Percentiles rank a stretch among this genome's conserved stretches.
Evolutionary conservation across 495 filamentous ascomycete genomes (phyloP).

Genomic region (Penicillium cataractarum): DNA sequence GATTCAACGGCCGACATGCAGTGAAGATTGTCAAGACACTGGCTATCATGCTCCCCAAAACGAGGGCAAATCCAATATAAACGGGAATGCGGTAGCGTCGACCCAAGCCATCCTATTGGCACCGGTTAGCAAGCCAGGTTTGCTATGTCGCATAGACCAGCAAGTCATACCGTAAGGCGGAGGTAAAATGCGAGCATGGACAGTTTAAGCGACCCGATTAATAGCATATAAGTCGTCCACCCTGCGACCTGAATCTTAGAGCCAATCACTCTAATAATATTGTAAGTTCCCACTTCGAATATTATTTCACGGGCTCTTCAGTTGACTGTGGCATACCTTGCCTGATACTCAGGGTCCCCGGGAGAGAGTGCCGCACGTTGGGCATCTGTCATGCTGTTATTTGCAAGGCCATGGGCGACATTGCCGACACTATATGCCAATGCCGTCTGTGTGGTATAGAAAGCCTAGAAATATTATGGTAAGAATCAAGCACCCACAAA

Average conservation of each 20-base stretch:
- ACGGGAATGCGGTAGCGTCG: conserved; percentile 46
- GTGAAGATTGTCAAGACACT: conserved; percentile 51
- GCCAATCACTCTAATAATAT: conserved; percentile 41
- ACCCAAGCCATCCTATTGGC: conserved; percentile 37
- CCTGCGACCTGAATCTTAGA: conserved; percentile 58
- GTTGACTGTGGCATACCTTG: conserved; percentile 22
- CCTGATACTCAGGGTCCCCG: conserved; percentile 37
- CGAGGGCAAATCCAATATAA: conserved; percentile 48
- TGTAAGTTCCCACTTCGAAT: conserved; percentile 4
- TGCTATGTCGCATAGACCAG: neutral
- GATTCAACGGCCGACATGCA: conserved; percentile 50
- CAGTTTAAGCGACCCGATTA: conserved; percentile 56
- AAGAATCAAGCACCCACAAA: conserved; percentile 13
- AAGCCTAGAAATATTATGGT: conserved; percentile 25
- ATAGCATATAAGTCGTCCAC: conserved; percentile 55
- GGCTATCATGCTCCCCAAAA: conserved; percentile 47
- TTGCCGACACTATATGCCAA: conserved; percentile 38
- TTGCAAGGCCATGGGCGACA: conserved; percentile 48
- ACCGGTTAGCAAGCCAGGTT: neutral
- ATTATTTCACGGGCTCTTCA: neutral
- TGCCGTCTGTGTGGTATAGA: conserved; percentile 42
- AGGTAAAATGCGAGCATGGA: conserved; percentile 57
- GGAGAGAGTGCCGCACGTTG: conserved; percentile 44
- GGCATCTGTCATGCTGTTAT: conserved; percentile 53
- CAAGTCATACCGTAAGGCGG: conserved; percentile 51